These are phyloP conservation scores for Colletotrichum plurivorum DNA, from an alignment of 2,329 filamentous ascomycete species.

Conservation along the genomic window DNA sequence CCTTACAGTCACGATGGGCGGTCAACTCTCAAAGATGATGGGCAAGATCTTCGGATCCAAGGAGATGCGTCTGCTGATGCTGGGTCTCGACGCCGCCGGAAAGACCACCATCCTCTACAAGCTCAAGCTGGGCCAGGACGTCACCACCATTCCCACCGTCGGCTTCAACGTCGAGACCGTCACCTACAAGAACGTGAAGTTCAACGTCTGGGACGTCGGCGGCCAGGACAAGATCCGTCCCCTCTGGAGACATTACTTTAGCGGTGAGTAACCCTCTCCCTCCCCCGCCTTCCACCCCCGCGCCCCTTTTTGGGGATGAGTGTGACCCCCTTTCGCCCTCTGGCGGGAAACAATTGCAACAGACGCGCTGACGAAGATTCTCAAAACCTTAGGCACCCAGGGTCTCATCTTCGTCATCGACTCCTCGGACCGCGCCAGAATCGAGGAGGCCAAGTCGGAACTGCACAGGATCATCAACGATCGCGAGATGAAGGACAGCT, in stretches of 20 bases:
- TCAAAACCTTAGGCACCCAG: conserved; percentile 80
- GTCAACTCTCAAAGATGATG: conserved; percentile 95
- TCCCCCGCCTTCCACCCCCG: conserved; percentile 7
- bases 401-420: conserved; percentile 99
- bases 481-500: conserved; percentile 95
- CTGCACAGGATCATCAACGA: conserved; percentile 98
- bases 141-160: conserved; percentile 98
- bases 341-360: no score
- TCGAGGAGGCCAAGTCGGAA: conserved; percentile 94
- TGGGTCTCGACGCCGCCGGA: conserved; percentile 96
- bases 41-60: conserved; percentile 99
- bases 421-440: conserved; percentile 90
- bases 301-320: background rate
- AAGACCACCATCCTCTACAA: conserved; percentile 99
- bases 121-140: conserved; percentile 97
- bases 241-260: conserved; percentile 98
- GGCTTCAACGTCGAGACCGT: conserved; percentile 99
- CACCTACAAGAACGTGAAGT: conserved; percentile 99
- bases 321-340: background rate
- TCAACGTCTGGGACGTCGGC: conserved; percentile 99
- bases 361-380: conserved; percentile 13
- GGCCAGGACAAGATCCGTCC: conserved; percentile 99
- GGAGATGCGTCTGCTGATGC: conserved; percentile 98
- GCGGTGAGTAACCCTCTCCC: conserved; percentile 64
- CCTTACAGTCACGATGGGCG: conserved; percentile 79